Evolutionary conservation across 805 yeast species (phyloP), one percentile per base, ranked within the genome.

Genomic region (Torulaspora quercuum): DNA sequence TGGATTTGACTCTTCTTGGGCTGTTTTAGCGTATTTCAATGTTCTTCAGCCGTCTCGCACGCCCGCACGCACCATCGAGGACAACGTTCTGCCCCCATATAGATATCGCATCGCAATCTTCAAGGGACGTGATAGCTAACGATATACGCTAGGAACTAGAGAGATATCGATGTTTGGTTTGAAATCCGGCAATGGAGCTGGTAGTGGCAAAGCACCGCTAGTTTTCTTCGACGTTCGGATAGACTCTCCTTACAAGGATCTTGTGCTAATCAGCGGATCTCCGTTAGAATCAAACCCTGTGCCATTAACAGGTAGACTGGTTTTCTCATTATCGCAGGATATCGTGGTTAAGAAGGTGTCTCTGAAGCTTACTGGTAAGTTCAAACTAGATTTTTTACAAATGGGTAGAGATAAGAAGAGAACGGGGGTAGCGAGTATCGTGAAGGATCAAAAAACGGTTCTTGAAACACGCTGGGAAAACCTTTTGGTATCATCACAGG

Each of bases 391-490:
- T 59, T 39, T 90, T 25, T 60, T 69, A 13, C 70, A 69, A 41
- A 68, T 68, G 19, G 55, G 72, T 11, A 59, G 38, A 64, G 68
- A 48, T 60, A 72, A 12, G 29, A 50, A 49, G 3, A 37, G 44
- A 9, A 45, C 43, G 11, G 57, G 60, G 9, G 52, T 64, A 9
- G 61, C 69, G 2, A 59, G 64, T 25, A 60, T 69, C 2, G 69
- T 68, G 2, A 67, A 65, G 36, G 70, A 80, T 52, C 80, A 77
- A 29, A 71, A 74, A 38, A 68, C 68, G 6, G 56, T 89, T 3
- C 86, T 76, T 50, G 92, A 87, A 46, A 77, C 78, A 44, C 65
- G 64, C 16, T 87, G 95, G 95, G 83, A 80, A 42, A 74, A 78
- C 44, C 58, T 76, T 5, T 44, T 69, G 13, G 37, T 51, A 1